phyloP scores from a whole-genome alignment of 176 grass and related monocot genomes.

The Alloteropsis semialata region DNA sequence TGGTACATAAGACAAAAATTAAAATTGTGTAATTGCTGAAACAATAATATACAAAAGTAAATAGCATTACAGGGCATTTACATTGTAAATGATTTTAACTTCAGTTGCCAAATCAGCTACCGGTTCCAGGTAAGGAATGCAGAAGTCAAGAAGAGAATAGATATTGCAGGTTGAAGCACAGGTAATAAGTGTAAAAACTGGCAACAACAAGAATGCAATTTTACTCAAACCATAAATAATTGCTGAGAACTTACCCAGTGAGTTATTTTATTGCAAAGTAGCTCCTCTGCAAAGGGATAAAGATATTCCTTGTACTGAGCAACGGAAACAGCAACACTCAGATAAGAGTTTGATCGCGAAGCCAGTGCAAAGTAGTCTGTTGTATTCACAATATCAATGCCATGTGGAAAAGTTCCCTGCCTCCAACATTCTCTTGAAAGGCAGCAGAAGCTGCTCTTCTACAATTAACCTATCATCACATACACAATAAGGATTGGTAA shows the following conservation, averaged over 20 bases:
- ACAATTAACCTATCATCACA: slow-evolving; percentile 79
- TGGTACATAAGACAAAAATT: neutral
- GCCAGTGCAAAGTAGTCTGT: slow-evolving; percentile 93
- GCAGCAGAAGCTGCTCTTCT: slow-evolving; percentile 99
- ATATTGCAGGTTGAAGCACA: slow-evolving; percentile 33
- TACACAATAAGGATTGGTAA: slow-evolving; percentile 18
- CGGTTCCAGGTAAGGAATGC: neutral
- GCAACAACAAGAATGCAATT: slow-evolving; percentile 2
- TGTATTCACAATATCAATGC: slow-evolving; percentile 95
- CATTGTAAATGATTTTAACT: slow-evolving; percentile 26
- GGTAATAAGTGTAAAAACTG: neutral
- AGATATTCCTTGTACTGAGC: slow-evolving; percentile 82
- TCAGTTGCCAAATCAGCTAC: neutral
- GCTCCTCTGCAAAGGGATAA: slow-evolving; percentile 82
- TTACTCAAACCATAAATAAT: neutral
- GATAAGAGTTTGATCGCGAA: slow-evolving; percentile 87
- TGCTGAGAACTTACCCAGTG: slow-evolving; percentile 73
- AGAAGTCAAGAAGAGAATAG: slow-evolving; percentile 8
- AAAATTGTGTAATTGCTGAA: neutral
- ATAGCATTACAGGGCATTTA: neutral
- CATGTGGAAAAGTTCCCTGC: slow-evolving; percentile 78
- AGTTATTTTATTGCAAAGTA: slow-evolving; percentile 81
- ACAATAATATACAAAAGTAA: slow-evolving; percentile 12
- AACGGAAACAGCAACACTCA: slow-evolving; percentile 75
- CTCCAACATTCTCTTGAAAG: slow-evolving; percentile 99